Evolutionary conservation across 352 stramenopile genomes (phyloP).

Genomic region (Thalassiosira mediterranea): DNA sequence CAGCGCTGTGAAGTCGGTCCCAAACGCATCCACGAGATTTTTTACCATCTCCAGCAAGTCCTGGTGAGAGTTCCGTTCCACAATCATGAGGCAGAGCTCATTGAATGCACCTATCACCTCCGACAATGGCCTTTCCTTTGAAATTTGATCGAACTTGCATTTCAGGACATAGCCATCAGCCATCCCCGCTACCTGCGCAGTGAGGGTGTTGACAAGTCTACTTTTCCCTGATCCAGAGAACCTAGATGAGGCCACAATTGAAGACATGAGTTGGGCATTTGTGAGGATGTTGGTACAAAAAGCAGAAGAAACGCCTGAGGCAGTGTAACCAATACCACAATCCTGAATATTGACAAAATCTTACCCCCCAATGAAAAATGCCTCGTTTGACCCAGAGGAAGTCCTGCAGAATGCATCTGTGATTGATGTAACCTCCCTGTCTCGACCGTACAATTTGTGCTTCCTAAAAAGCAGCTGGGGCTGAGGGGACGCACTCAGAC

Average conservation of each 20-base stretch:
- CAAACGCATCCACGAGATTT: slow-evolving; percentile 38
- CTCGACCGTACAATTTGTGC: slow-evolving; percentile 7
- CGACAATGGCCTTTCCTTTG: slow-evolving; percentile 28
- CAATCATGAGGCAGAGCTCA: slow-evolving; percentile 31
- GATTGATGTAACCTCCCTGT: slow-evolving; percentile 7
- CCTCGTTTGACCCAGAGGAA: slow-evolving; percentile 5
- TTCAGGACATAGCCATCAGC: slow-evolving; percentile 13
- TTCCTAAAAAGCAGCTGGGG: slow-evolving; percentile 6
- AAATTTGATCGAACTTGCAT: slow-evolving; percentile 45
- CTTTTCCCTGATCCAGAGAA: slow-evolving; percentile 21
- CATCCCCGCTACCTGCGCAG: neutral
- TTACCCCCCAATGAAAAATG: slow-evolving; percentile 19
- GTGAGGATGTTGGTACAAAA: no score
- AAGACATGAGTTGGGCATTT: no score
- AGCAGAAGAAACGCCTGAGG: no score
- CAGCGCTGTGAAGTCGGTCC: slow-evolving; percentile 21
- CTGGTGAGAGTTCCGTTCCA: slow-evolving; percentile 7
- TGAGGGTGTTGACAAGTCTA: slow-evolving; percentile 12
- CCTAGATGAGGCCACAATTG: no score
- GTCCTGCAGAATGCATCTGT: slow-evolving; percentile 15
- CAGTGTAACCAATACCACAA: no score
- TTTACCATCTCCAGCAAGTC: slow-evolving; percentile 21
- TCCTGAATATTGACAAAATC: no score
- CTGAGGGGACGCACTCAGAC: neutral
- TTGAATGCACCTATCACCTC: slow-evolving; percentile 50